Conservation (phyloP, 2,329 filamentous ascomycete genomes). For the Aspergillus hiratsukae region DNA sequence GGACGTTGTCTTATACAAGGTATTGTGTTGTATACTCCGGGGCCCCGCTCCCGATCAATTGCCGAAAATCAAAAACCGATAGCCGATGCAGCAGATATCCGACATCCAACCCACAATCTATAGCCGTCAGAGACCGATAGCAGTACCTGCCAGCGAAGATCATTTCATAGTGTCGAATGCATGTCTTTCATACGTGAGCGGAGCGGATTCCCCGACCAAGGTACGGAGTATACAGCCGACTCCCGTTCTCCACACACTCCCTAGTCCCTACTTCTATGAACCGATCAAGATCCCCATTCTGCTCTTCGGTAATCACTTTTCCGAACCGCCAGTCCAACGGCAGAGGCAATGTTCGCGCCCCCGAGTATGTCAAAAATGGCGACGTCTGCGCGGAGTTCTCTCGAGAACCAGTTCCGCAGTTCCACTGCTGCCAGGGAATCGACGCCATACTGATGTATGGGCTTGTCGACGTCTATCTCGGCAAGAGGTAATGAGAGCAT, state of each 20-base stretch:
- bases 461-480: slow-evolving; percentile 26
- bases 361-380: slow-evolving; percentile 3
- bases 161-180: not conserved
- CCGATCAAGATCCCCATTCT: not conserved
- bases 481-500: slow-evolving; percentile 29
- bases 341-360: not conserved
- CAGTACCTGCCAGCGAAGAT: not conserved
- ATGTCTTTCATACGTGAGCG: not conserved
- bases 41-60: not conserved
- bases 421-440: slow-evolving; percentile 23
- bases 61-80: not conserved
- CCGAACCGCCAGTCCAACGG: not conserved
- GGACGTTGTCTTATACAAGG: not conserved
- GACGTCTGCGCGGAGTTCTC: slow-evolving; percentile 3
- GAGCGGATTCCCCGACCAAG: not conserved
- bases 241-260: not conserved
- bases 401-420: slow-evolving; percentile 3
- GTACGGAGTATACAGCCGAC: not conserved
- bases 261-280: not conserved
- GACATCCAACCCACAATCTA: not conserved
- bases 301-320: not conserved
- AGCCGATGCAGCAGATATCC: not conserved
- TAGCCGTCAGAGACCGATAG: not conserved
- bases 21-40: not conserved
- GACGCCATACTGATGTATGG: slow-evolving; percentile 32